Evolutionary conservation across 495 filamentous ascomycete species (phyloP).

Genomic region (Aspergillus avenaceus): DNA sequence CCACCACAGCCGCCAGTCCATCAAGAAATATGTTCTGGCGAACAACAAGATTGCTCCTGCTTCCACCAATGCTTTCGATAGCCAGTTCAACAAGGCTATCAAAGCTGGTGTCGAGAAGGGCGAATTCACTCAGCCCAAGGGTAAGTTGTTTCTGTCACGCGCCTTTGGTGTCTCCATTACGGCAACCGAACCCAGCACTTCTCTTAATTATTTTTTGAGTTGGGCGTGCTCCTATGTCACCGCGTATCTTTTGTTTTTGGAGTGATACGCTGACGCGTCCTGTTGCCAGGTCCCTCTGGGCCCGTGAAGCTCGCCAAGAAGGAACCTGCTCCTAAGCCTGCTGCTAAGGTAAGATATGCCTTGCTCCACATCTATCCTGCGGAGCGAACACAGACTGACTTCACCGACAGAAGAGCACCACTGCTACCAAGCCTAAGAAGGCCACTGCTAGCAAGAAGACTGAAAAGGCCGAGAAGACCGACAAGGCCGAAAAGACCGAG

Average conservation of each 20-base stretch:
- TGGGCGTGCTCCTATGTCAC: too few species aligned
- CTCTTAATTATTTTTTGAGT: background rate
- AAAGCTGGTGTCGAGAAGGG: slow-evolving; percentile 85
- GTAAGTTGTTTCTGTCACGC: slow-evolving; percentile 48
- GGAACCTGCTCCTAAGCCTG: slow-evolving; percentile 51
- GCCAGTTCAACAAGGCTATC: slow-evolving; percentile 90
- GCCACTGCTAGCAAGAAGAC: slow-evolving; percentile 33
- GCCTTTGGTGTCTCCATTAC: background rate
- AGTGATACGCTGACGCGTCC: slow-evolving; percentile 34
- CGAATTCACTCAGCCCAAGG: slow-evolving; percentile 91
- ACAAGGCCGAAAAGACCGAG: slow-evolving; percentile 27
- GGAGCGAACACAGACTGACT: background rate
- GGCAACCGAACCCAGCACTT: background rate
- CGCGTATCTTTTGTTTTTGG: slow-evolving; percentile 11
- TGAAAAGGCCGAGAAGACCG: slow-evolving; percentile 38
- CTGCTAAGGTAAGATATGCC: slow-evolving; percentile 36
- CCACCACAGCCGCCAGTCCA: slow-evolving; percentile 74
- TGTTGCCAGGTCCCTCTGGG: slow-evolving; percentile 70
- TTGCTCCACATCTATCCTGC: background rate
- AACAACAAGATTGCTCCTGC: slow-evolving; percentile 84
- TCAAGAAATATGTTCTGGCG: slow-evolving; percentile 96
- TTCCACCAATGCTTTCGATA: slow-evolving; percentile 72
- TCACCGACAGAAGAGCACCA: slow-evolving; percentile 29
- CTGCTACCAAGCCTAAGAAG: slow-evolving; percentile 40
- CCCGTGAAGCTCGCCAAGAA: slow-evolving; percentile 97